Evolutionary conservation across 805 yeast genomes (phyloP).

Genomic region (Metschnikowia cubensis): DNA sequence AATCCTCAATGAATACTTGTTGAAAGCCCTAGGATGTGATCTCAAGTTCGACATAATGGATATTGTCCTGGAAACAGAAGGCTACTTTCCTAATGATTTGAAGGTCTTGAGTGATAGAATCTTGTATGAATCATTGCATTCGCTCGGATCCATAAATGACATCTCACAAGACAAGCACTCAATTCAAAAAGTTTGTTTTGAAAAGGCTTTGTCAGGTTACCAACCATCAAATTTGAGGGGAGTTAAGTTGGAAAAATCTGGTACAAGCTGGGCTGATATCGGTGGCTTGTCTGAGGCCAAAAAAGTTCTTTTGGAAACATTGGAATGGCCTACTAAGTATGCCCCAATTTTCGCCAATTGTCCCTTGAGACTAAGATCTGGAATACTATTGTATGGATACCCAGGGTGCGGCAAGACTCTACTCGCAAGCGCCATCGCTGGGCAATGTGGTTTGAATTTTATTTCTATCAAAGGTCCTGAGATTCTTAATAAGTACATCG

Average conservation of each 20-base stretch:
- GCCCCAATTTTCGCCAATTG: constrained; percentile 91
- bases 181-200: constrained; percentile 39
- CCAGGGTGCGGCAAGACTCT: constrained; percentile 98
- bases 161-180: background rate
- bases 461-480: constrained; percentile 96
- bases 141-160: background rate
- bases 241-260: constrained; percentile 75
- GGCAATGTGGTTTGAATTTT: constrained; percentile 89
- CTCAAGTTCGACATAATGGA: constrained; percentile 43
- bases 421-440: constrained; percentile 88
- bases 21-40: constrained; percentile 23
- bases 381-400: constrained; percentile 86
- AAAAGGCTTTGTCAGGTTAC: constrained; percentile 59
- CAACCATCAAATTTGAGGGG: constrained; percentile 83
- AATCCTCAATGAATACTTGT: constrained; percentile 41
- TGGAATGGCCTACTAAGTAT: constrained; percentile 96
- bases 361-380: constrained; percentile 84
- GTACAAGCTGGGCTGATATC: constrained; percentile 77
- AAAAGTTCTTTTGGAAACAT: constrained; percentile 70
- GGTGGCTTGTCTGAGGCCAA: constrained; percentile 86
- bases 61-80: constrained; percentile 70
- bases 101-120: constrained; percentile 68
- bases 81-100: constrained; percentile 81
- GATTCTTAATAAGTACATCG: constrained; percentile 89
- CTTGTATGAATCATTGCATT: constrained; percentile 41